phyloP scores from a whole-genome alignment of 2,329 filamentous ascomycete species.

The Stagonosporopsis tanaceti region DNA sequence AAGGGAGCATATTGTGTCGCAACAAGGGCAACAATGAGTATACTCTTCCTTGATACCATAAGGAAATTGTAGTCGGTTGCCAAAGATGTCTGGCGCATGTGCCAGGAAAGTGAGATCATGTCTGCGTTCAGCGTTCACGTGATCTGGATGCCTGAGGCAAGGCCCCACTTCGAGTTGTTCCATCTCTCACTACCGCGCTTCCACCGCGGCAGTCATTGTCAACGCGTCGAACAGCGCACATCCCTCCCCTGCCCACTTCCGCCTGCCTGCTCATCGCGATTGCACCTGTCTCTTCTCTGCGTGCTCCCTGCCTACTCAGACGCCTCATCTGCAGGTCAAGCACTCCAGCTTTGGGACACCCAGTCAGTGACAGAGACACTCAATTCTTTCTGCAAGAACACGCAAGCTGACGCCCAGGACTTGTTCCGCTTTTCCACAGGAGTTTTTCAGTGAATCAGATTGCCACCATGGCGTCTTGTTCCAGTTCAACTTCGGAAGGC shows the following conservation, averaged over 20 bases:
- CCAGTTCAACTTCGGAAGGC: slow-evolving; percentile 42
- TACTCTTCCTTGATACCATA: too few species aligned
- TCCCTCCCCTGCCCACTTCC: slow-evolving; percentile 15
- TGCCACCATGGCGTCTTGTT: slow-evolving; percentile 36
- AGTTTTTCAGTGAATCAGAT: slow-evolving; percentile 12
- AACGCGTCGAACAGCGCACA: slow-evolving; percentile 21
- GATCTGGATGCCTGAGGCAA: not conserved
- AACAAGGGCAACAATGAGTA: too few species aligned
- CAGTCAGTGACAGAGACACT: slow-evolving; percentile 50
- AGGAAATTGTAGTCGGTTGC: too few species aligned
- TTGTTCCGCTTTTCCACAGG: slow-evolving; percentile 21
- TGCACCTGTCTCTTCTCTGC: slow-evolving; percentile 38
- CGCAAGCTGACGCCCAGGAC: slow-evolving; percentile 42
- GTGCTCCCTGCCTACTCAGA: slow-evolving; percentile 35
- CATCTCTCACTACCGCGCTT: slow-evolving; percentile 9
- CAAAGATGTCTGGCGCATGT: not conserved
- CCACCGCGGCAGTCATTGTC: slow-evolving; percentile 16
- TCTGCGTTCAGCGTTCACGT: slow-evolving; percentile 1
- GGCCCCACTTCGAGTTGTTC: slow-evolving; percentile 10
- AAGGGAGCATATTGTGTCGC: too few species aligned
- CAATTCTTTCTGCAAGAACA: slow-evolving; percentile 35
- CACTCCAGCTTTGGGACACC: slow-evolving; percentile 38
- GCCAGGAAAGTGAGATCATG: not conserved
- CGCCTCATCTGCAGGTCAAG: slow-evolving; percentile 32
- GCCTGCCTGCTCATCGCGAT: slow-evolving; percentile 22